Base-by-base conservation (phyloP, 2,329 filamentous ascomycete genomes). In the Pseudohalonectria lignicola region DNA sequence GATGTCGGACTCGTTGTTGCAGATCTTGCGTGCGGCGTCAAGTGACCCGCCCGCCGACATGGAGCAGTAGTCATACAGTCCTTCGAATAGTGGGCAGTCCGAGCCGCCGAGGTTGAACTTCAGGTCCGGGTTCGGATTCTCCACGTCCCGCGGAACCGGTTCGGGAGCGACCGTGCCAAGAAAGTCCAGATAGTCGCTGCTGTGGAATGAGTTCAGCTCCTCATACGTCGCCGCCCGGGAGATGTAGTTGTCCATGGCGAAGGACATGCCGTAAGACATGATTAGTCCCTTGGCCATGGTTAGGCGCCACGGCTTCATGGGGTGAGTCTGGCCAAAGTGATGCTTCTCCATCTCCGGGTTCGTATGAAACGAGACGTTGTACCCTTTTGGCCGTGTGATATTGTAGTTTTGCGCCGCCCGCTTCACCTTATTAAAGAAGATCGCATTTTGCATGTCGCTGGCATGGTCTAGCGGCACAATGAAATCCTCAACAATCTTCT, bases 261-360 rank as follows among this genome's bases (percentile, higher is more conserved):
- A 84, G 51, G 93, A 87, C 74, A 98, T 86, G 47, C 92, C 92
- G 58, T 96, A 96, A 2, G 86, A 83, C 55, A 93, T 81, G 45
- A 98, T 86, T 34, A 98, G 75, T 51, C 92, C 86, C 59, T 98
- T 96, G 40, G 92, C 93, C 39, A 98, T 72, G 13, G 88, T 95
- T 46, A 98, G 67, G 26, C 92, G 85, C 90, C 92, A 96, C 42
- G 92, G 92, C 60, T 98, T 98, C 92, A 98, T 98, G 16, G 92
- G 92, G 66, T 98, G 92, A 9, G 86, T 88, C 62, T 86, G 82
- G 47, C 92, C 92, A 58, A 98, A 98, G 60, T 98, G 92, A 61
- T 96, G 90, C 55, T 84, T 83, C 63, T 98, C 92, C 56, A 96
- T 93, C 43, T 86, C 79, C 2, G 88, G 85, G 53, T 95, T 95